A percentile compares a stretch with the other conserved stretches of the same genome.
Evolutionary conservation across 164 flowering plant genomes (phyloP).

Genomic region (Chimonanthus praecox): DNA sequence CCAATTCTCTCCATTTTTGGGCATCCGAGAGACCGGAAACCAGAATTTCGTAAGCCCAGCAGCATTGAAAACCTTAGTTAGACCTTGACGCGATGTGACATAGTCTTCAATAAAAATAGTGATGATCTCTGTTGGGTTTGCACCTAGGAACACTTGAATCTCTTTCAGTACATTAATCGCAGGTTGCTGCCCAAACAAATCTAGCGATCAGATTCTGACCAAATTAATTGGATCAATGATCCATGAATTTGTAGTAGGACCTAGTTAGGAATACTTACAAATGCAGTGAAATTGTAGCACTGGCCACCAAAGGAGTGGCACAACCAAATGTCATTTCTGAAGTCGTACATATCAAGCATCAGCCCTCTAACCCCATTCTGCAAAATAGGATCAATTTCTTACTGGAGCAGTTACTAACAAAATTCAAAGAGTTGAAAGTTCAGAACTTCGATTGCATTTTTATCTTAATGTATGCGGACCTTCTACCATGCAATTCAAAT

Average conservation of each 20-base stretch:
- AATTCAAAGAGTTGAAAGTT: background rate
- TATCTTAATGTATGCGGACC: background rate
- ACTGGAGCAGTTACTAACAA: background rate
- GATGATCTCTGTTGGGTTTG: constrained; percentile 62
- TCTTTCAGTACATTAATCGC: constrained; percentile 62
- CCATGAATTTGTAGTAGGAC: no score
- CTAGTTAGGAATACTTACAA: constrained; percentile 42
- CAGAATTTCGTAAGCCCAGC: constrained; percentile 77
- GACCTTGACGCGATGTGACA: constrained; percentile 66
- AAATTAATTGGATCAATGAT: background rate
- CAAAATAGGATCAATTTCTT: constrained; percentile 16
- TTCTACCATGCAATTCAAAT: background rate
- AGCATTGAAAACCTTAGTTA: constrained; percentile 66
- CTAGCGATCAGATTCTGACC: constrained; percentile 8
- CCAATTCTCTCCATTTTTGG: constrained; percentile 77
- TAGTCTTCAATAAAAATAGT: constrained; percentile 80
- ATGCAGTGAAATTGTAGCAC: constrained; percentile 78
- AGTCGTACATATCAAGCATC: constrained; percentile 90
- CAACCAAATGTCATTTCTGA: constrained; percentile 72
- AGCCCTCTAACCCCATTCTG: constrained; percentile 93
- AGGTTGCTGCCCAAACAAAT: constrained; percentile 53
- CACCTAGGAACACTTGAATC: constrained; percentile 50
- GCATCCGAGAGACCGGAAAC: constrained; percentile 90
- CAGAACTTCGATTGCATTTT: background rate
- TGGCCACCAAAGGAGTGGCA: constrained; percentile 79